These are phyloP conservation scores for Neoscytalidium dimidiatum DNA, from an alignment of 2,329 filamentous ascomycete species.

Conservation along the genomic window DNA sequence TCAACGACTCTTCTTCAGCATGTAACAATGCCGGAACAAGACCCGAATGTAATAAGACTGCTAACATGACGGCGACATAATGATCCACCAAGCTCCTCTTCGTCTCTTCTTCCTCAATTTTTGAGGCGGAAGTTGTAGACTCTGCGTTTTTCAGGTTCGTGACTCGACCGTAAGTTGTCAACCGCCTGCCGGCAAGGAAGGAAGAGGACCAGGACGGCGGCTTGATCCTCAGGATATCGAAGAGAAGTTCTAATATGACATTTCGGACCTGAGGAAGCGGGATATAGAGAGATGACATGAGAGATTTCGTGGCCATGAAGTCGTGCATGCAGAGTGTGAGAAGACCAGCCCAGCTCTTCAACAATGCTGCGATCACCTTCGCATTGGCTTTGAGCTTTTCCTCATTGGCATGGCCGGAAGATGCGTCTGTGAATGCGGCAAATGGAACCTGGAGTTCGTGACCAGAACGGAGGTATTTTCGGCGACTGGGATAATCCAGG, in stretches of 20 bases:
- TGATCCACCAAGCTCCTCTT: conserved; percentile 84
- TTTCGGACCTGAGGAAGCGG: conserved; percentile 62
- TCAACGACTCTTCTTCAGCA: conserved; percentile 69
- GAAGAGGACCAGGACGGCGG: conserved; percentile 93
- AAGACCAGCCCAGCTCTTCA: conserved; percentile 92
- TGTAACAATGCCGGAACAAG: conserved; percentile 57
- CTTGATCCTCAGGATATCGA: conserved; percentile 83
- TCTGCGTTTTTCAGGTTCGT: conserved; percentile 73
- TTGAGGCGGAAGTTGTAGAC: conserved; percentile 53
- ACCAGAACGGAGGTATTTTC: conserved; percentile 81
- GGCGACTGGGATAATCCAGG: conserved; percentile 77
- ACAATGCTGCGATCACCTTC: conserved; percentile 84
- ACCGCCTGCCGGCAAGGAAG: conserved; percentile 84
- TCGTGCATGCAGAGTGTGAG: conserved; percentile 87
- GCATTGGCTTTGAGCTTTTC: conserved; percentile 80
- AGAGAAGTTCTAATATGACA: conserved; percentile 84
- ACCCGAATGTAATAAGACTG: conserved; percentile 80
- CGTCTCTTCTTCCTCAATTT: conserved; percentile 64
- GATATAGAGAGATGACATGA: conserved; percentile 68
- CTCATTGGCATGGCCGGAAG: conserved; percentile 53
- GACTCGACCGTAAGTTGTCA: conserved; percentile 96
- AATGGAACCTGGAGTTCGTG: conserved; percentile 86
- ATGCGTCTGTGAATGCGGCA: conserved; percentile 86
- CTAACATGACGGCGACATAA: conserved; percentile 85
- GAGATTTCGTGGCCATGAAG: conserved; percentile 79